A percentile compares a stretch with the other conserved stretches of the same genome.
Conservation (phyloP, 345 rosid species). For the Eucalyptus paniculata region DNA sequence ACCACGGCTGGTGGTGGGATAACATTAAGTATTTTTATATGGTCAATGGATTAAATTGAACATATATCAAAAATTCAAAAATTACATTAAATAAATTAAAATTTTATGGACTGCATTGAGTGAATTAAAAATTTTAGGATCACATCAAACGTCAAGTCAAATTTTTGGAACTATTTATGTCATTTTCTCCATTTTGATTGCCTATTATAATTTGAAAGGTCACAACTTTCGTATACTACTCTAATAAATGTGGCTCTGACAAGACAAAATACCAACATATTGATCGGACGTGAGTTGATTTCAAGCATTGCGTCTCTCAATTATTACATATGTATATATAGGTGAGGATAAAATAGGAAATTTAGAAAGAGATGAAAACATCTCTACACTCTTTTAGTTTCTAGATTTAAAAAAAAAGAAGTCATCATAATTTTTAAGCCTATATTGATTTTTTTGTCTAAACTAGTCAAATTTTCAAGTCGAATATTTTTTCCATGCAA, state of each 20-base stretch:
- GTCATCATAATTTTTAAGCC: background rate
- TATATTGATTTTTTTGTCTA: background rate
- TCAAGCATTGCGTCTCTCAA: rapidly evolving
- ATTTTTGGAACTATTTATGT: no score
- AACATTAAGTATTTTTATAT: no score
- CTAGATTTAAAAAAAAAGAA: background rate
- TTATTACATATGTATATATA: background rate
- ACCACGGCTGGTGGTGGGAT: no score
- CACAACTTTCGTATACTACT: background rate
- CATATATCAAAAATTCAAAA: rapidly evolving
- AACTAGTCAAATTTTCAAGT: background rate
- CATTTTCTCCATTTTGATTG: background rate
- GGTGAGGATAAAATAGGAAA: background rate
- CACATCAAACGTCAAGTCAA: background rate
- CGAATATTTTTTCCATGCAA: background rate
- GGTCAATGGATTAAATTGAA: rapidly evolving
- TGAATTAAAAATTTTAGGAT: no score
- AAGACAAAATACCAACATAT: background rate
- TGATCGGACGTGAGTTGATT: background rate
- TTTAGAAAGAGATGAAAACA: background rate
- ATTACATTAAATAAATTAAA: no score
- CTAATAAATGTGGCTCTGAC: background rate
- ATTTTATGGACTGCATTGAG: rapidly evolving
- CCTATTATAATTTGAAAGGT: background rate
- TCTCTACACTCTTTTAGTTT: background rate